Conservation (phyloP, 768 basidiomycete species). For the Lentinula raphanica region DNA sequence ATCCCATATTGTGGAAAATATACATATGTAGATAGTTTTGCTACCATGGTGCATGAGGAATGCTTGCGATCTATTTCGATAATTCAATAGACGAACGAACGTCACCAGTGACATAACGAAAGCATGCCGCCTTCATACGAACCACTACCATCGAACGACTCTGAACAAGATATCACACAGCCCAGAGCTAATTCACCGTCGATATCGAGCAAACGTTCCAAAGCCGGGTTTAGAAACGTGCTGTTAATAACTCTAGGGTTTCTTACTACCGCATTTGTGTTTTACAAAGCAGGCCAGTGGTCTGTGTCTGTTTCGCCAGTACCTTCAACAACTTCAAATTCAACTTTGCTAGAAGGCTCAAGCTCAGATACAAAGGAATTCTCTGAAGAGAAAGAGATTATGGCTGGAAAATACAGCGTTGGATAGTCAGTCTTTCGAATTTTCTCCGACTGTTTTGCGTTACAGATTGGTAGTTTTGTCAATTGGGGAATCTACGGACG, state of each 20-base stretch:
- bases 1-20: not conserved
- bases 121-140: conserved; percentile 18
- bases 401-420: conserved; percentile 67
- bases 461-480: conserved; percentile 51
- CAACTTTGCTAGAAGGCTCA: no score
- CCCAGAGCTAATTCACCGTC: conserved; percentile 16
- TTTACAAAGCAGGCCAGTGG: conserved; percentile 42
- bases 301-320: conserved; percentile 23
- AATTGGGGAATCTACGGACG: conserved; percentile 96
- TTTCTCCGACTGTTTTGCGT: conserved; percentile 1
- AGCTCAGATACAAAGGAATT: not conserved
- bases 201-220: conserved; percentile 19
- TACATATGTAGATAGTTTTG: no score
- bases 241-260: conserved; percentile 31
- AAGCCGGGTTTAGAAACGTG: conserved; percentile 21
- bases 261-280: conserved; percentile 30
- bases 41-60: no score
- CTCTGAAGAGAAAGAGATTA: conserved; percentile 11
- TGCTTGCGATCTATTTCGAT: no score
- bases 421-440: conserved; percentile 59
- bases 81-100: no score
- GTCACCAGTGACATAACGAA: not conserved
- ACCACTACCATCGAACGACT: conserved; percentile 25
- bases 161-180: conserved; percentile 13
- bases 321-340: conserved; percentile 6